Evolutionary conservation across 768 basidiomycete species (phyloP).

Genomic region (Lactarius vividus): DNA sequence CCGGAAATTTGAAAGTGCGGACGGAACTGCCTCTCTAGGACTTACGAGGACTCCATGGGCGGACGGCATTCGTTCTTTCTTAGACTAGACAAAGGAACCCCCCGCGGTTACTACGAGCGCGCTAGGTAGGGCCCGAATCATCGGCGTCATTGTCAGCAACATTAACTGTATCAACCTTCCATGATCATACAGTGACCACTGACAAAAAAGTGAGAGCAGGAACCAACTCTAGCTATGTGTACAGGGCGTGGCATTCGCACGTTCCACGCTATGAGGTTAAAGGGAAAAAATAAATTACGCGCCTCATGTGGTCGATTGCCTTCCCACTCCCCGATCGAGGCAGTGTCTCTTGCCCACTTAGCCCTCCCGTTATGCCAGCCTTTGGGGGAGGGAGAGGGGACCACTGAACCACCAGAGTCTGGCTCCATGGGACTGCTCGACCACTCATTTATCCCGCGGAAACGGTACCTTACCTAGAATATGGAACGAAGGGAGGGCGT

Average conservation of each 20-base stretch:
- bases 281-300: neutral
- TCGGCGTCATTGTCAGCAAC: slow-evolving; percentile 19
- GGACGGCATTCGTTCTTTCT: slow-evolving; percentile 10
- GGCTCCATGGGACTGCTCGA: neutral
- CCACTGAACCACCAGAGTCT: neutral
- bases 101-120: slow-evolving; percentile 6
- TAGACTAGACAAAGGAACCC: slow-evolving; percentile 3
- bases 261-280: neutral
- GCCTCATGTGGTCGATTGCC: neutral
- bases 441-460: neutral
- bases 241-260: neutral
- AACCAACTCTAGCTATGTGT: neutral
- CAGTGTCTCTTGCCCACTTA: neutral
- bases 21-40: neutral
- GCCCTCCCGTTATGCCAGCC: neutral
- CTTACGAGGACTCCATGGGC: neutral
- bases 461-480: neutral
- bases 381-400: neutral
- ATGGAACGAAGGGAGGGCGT: neutral
- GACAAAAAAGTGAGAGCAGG: neutral
- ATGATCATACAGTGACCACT: neutral
- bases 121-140: slow-evolving; percentile 3
- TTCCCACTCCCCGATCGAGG: neutral
- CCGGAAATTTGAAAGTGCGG: neutral
- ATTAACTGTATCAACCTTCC: neutral